A percentile compares a stretch with the other conserved stretches of the same genome.
These are phyloP conservation scores for Diaporthe citri DNA, from an alignment of 2,329 filamentous ascomycete genomes.

Conservation along the genomic window DNA sequence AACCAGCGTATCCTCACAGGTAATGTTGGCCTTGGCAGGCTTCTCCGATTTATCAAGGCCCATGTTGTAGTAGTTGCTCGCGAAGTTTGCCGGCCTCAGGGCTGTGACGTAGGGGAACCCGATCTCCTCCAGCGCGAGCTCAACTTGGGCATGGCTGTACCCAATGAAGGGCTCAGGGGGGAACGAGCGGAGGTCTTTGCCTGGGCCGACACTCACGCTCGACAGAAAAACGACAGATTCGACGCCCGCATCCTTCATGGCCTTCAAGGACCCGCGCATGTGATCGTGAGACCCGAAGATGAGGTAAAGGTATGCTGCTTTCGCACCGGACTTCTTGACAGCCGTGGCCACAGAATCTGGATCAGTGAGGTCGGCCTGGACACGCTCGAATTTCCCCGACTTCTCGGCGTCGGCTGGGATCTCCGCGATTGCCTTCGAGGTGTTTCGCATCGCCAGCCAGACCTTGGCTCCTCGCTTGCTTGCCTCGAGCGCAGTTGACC, in stretches of 20 bases:
- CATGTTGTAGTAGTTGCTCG: constrained; percentile 53
- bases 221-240: constrained; percentile 60
- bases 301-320: constrained; percentile 62
- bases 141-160: constrained; percentile 58
- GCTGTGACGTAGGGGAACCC: constrained; percentile 53
- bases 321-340: constrained; percentile 56
- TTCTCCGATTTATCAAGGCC: constrained; percentile 7
- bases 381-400: constrained; percentile 39
- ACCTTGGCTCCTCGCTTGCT: constrained; percentile 54
- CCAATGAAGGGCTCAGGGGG: constrained; percentile 50
- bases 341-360: constrained; percentile 56
- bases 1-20: constrained; percentile 49
- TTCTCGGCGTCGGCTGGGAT: constrained; percentile 37
- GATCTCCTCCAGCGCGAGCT: constrained; percentile 56
- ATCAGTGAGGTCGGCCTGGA: constrained; percentile 57
- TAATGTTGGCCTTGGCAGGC: constrained; percentile 47
- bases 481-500: constrained; percentile 54
- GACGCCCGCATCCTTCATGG: constrained; percentile 59
- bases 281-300: constrained; percentile 49
- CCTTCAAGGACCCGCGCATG: constrained; percentile 55
- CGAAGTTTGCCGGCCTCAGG: constrained; percentile 58
- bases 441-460: constrained; percentile 38
- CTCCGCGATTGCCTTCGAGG: constrained; percentile 55
- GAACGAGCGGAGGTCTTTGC: constrained; percentile 46
- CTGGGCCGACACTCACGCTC: constrained; percentile 49